Percentiles rank a stretch among this genome's conserved stretches.
These are phyloP conservation scores for Chaetoceros muelleri DNA, from an alignment of 108 stramenopile species.

Conservation along the genomic window DNA sequence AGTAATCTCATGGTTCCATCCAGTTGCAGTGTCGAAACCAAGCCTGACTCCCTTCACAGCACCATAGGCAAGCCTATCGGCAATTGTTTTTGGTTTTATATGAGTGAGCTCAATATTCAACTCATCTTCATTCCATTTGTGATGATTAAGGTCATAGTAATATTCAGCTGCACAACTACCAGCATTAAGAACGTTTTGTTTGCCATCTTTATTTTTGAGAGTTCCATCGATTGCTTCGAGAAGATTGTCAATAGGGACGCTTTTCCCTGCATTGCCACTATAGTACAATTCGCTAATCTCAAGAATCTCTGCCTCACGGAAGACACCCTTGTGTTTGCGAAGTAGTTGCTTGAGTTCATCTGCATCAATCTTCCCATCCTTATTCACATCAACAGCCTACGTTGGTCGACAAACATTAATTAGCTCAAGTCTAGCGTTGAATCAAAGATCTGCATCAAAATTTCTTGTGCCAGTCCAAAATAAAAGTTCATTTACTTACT, in stretches of 20 bases:
- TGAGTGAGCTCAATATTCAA: constrained; percentile 65
- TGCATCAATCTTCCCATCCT: constrained; percentile 38
- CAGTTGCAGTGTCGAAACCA: constrained; percentile 46
- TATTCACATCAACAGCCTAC: constrained; percentile 17
- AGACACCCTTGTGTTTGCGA: constrained; percentile 34
- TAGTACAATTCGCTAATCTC: constrained; percentile 67
- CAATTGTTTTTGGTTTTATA: constrained; percentile 23
- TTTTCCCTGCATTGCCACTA: constrained; percentile 42
- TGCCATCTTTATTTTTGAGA: constrained; percentile 4
- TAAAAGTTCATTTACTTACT: neutral
- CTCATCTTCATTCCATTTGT: constrained; percentile 56
- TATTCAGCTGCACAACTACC: constrained; percentile 25
- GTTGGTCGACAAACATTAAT: neutral
- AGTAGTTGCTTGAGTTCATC: constrained; percentile 55
- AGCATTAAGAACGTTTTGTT: constrained; percentile 4
- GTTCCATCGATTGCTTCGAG: constrained; percentile 52
- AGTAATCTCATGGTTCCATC: constrained; percentile 63
- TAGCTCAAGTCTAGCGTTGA: neutral
- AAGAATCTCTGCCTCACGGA: constrained; percentile 63
- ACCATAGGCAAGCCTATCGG: constrained; percentile 43
- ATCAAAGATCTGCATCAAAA: neutral
- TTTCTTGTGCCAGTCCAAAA: neutral
- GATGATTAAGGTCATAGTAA: constrained; percentile 33
- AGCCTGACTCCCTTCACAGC: constrained; percentile 51
- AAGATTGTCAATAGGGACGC: constrained; percentile 40